Evolutionary conservation across 306 rosid species (phyloP), one percentile per base, ranked within the genome.

Genomic region (Malus sieversii): DNA sequence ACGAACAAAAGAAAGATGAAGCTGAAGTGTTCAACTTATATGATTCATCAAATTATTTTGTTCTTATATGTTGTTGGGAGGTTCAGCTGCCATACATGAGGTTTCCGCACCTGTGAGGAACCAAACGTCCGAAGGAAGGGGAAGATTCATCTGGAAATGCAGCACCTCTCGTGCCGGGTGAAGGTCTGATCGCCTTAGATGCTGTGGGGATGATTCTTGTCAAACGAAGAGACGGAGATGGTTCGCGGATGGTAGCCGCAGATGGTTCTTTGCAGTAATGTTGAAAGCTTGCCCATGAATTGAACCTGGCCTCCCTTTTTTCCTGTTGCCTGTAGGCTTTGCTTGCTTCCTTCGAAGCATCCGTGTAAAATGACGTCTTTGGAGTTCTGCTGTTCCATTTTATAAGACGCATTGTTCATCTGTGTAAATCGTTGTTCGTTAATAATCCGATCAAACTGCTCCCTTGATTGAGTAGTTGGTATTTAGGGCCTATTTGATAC

Each of bases 11-110:
- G 10, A 70, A 32, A 75, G 63, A 38, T 19, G 77, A 62, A 44
- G 59, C 77, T 29, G 8, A 61, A 10, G 20, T 20, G 20, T 33
- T 60, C 33, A 14, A 20, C 46, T 18, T 14, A 7, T 68, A 30
- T 79, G 63, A 59, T 79, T 74, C 38, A 42, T 61, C 20, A 52
- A 44, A 61, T 61, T 74, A 12, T 27, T 44, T 60, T 61, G 59
- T 61, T 61, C 44, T n/a, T 57, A 3, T 55, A 29, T 52, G 9
- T 38, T 48, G 52, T 71, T 71, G 71, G 61, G 77, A 62, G 77
- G 70, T 62, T 62, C 77, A 74, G 77, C 51, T 62, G 77, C 59
- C 44, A 6, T 74, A 62, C 70, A 40, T 59, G 53, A 59, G 57
- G 48, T 66, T 66, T 35, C n/a, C 14, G 76, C 67, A 38, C 23